A percentile compares a stretch with the other conserved stretches of the same genome.
Conservation (phyloP, 768 basidiomycete species). For the Chalciporus chontae region DNA sequence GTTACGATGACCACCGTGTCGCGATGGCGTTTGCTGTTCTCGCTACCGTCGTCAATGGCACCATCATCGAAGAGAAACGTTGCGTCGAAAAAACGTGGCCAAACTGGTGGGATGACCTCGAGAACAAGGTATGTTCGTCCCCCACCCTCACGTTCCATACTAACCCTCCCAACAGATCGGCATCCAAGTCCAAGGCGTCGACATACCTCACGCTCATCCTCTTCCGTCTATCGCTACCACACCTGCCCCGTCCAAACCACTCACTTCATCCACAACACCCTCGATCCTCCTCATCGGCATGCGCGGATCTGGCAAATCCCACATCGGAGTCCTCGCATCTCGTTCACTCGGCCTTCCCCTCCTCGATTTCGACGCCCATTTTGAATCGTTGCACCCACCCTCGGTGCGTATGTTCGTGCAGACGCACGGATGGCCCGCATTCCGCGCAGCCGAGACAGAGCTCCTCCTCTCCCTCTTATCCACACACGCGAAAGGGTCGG, state of each 20-base stretch:
- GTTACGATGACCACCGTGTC: constrained; percentile 98
- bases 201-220: constrained; percentile 45
- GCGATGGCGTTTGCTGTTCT: constrained; percentile 98
- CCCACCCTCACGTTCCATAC: neutral
- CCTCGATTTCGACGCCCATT: constrained; percentile 83
- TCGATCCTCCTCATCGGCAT: constrained; percentile 87
- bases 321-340: constrained; percentile 78
- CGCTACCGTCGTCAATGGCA: constrained; percentile 66
- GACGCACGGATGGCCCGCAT: constrained; percentile 84
- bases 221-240: constrained; percentile 41
- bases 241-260: constrained; percentile 18
- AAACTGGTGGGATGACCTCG: constrained; percentile 98
- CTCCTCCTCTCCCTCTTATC: constrained; percentile 66
- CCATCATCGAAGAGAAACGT: constrained; percentile 89
- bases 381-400: constrained; percentile 59
- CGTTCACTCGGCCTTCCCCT: constrained; percentile 65
- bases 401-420: constrained; percentile 75
- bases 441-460: constrained; percentile 75
- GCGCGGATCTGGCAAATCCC: constrained; percentile 96
- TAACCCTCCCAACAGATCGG: constrained; percentile 61
- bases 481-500: constrained; percentile 51
- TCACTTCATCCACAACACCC: constrained; percentile 35
- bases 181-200: constrained; percentile 80
- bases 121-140: constrained; percentile 69
- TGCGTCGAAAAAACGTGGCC: constrained; percentile 99